Conservation (phyloP, 495 filamentous ascomycete species). For the Thozetella sp. region DNA sequence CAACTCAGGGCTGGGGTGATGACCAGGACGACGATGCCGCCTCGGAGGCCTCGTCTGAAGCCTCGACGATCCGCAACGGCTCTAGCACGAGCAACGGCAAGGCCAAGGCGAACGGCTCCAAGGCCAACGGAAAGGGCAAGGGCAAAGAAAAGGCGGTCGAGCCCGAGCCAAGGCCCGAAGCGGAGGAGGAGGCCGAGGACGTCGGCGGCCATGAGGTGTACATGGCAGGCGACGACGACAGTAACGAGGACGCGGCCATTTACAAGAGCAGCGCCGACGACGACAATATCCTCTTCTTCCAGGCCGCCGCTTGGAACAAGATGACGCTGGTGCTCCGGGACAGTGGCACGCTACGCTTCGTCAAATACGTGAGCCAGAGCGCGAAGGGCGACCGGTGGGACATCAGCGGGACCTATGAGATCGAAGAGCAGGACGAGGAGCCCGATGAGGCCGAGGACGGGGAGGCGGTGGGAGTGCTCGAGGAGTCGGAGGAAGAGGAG, state of each 20-base stretch:
- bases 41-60: slow-evolving; percentile 13
- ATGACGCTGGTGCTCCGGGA: slow-evolving; percentile 89
- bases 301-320: slow-evolving; percentile 86
- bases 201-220: slow-evolving; percentile 90
- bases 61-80: background rate
- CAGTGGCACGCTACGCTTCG: slow-evolving; percentile 82
- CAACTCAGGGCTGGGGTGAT: slow-evolving; percentile 78
- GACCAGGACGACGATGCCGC: slow-evolving; percentile 36
- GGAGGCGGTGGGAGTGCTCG: slow-evolving; percentile 23
- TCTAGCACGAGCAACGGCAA: slow-evolving; percentile 15
- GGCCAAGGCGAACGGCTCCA: slow-evolving; percentile 18
- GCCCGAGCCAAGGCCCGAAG: slow-evolving; percentile 18
- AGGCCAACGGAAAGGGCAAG: slow-evolving; percentile 24
- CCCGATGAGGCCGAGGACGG: slow-evolving; percentile 23
- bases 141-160: slow-evolving; percentile 25
- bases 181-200: slow-evolving; percentile 40
- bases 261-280: slow-evolving; percentile 84
- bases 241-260: slow-evolving; percentile 78
- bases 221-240: slow-evolving; percentile 84
- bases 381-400: slow-evolving; percentile 95
- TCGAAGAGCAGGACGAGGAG: slow-evolving; percentile 46
- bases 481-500: slow-evolving; percentile 45
- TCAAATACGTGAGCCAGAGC: slow-evolving; percentile 87
- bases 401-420: slow-evolving; percentile 69
- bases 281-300: slow-evolving; percentile 88